These are phyloP conservation scores for Chamaecyparis obtusa DNA, from an alignment of 75 land plant genomes.

Conservation along the genomic window DNA sequence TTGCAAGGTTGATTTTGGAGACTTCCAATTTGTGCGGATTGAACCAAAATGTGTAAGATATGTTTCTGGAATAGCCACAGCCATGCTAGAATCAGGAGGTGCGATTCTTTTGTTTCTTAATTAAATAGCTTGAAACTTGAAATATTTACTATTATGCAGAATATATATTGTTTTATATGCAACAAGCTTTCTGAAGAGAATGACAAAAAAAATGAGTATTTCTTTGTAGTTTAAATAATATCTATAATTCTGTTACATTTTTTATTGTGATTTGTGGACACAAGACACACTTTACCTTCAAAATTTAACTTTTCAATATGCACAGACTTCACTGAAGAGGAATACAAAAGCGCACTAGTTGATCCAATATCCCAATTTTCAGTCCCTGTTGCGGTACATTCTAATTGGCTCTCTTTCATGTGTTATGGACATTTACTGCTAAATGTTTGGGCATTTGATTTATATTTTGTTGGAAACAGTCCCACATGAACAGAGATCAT, in stretches of 20 bases:
- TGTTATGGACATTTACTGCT: not conserved
- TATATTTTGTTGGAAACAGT: constrained; percentile 33
- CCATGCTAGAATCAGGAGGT: constrained; percentile 85
- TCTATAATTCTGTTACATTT: not conserved
- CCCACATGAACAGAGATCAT: constrained; percentile 97
- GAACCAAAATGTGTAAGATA: constrained; percentile 73
- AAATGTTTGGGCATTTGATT: not conserved
- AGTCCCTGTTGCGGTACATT: constrained; percentile 72
- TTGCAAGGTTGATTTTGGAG: constrained; percentile 97
- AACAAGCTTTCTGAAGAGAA: not conserved
- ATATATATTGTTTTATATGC: not conserved
- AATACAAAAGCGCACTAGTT: constrained; percentile 67
- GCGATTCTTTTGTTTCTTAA: not conserved
- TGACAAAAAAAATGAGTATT: not conserved
- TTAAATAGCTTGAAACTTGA: not conserved
- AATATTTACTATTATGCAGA: not conserved
- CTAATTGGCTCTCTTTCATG: not conserved
- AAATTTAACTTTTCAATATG: constrained; percentile 5
- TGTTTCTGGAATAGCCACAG: constrained; percentile 87
- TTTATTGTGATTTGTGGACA: constrained; percentile 4
- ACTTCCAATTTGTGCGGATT: constrained; percentile 78
- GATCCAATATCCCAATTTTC: constrained; percentile 93
- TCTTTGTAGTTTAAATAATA: not conserved
- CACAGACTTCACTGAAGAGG: constrained; percentile 65
- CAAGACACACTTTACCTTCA: not conserved